Evolutionary conservation across 345 rosid species (phyloP), one percentile per base, ranked within the genome.

Genomic region (Raphanus raphanistrum): DNA sequence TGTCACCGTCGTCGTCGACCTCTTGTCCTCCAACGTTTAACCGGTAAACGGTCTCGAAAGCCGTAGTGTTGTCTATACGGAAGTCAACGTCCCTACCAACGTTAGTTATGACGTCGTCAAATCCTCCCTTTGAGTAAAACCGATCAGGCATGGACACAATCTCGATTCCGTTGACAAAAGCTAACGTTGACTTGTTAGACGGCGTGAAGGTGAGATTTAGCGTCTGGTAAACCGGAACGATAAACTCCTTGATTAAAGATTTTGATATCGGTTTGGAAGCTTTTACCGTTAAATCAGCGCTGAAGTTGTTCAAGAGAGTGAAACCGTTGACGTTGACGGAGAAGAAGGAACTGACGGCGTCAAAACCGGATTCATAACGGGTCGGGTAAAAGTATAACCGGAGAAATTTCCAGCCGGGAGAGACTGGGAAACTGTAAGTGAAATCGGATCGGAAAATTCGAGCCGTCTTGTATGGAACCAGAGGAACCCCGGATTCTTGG

Each of bases 151-250:
- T 10, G 45, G 45, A 38, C 4, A 38, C 45, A 3, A 38, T 38
- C 45, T 38, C 45, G 45, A 38, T 38, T 38, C 45, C 45, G 45
- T 38, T 38, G 45, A 38, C 45, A 1, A 9, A 38, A 25, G 81
- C 86, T 29, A 62, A 72, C 3, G 21, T 21, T 21, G 87, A 50
- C 4, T 27, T 61, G 0, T 50, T 9, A 8, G 38, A 77, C 0
- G 89, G 88, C 6, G 6, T 62, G 75, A 89, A 86, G 0, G 80
- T 79, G 17, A 89, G 32, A 60, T 71, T 82, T 21, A 89, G 31
- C 4, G n/a, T 16, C 61, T 61, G 66, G 54, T 59, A 0, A 27
- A 76, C 79, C 1, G 76, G 74, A 2, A 85, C 0, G 4, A 58
- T 63, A 5, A 63, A 85, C 71, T 85, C 88, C 33, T 60, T 75